Evolutionary conservation across 2,329 filamentous ascomycete species (phyloP).

Genomic region (Uncinocarpus reesii): DNA sequence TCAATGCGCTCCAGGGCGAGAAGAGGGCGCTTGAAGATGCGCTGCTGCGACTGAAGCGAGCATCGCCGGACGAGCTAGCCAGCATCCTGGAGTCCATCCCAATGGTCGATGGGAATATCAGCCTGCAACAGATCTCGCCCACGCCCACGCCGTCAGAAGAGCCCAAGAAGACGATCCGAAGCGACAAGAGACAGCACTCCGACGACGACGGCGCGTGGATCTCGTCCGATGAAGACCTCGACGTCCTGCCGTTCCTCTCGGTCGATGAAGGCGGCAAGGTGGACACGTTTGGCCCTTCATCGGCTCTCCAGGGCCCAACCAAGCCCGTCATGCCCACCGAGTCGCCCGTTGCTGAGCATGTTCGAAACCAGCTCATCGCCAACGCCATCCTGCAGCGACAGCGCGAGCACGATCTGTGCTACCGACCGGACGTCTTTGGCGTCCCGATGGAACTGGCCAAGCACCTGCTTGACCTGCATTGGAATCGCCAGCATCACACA

Average conservation of each 20-base stretch:
- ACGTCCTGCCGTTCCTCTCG: constrained; percentile 17
- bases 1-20: constrained; percentile 17
- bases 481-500: constrained; percentile 33
- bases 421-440: constrained; percentile 16
- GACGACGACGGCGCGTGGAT: constrained; percentile 15
- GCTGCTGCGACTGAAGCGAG: constrained; percentile 15
- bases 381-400: constrained; percentile 20
- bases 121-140: constrained; percentile 6
- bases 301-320: constrained; percentile 15
- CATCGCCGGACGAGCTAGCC: constrained; percentile 15
- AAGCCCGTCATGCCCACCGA: constrained; percentile 13
- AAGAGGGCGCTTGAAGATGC: constrained; percentile 16
- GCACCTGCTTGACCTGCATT: constrained; percentile 33
- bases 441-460: constrained; percentile 25
- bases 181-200: constrained; percentile 11
- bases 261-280: constrained; percentile 17
- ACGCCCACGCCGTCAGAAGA: constrained; percentile 6
- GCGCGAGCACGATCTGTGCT: constrained; percentile 17
- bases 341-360: constrained; percentile 15
- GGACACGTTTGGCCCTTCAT: constrained; percentile 17
- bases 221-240: constrained; percentile 18
- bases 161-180: not conserved
- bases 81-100: constrained; percentile 15
- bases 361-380: constrained; percentile 20
- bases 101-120: constrained; percentile 15